Conservation (phyloP, 257 asterid genomes). For the Solanum sejunctum region DNA sequence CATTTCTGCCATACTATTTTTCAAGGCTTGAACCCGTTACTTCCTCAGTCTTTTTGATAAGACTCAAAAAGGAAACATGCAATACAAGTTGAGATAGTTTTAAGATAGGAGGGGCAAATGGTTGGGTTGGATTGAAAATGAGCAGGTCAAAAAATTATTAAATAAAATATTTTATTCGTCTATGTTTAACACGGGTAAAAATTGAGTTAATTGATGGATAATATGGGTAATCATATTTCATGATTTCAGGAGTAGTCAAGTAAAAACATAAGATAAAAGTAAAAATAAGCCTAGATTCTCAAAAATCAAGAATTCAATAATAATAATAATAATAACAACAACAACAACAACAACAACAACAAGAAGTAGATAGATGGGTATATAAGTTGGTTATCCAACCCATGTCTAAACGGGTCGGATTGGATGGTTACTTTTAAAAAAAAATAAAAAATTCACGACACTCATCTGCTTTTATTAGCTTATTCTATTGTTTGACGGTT, state of each 20-base stretch:
- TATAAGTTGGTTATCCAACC: too few species aligned
- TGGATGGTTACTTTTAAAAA: too few species aligned
- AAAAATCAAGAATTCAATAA: too few species aligned
- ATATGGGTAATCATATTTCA: background rate
- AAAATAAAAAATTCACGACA: too few species aligned
- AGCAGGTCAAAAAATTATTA: background rate
- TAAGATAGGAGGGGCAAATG: background rate
- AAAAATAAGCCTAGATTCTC: too few species aligned
- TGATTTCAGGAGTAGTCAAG: background rate
- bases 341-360: too few species aligned
- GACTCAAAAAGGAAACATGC: background rate
- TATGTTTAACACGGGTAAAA: background rate
- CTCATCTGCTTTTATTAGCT: too few species aligned
- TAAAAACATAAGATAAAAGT: background rate
- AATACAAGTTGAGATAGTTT: background rate
- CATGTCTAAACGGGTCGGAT: background rate
- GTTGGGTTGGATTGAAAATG: background rate
- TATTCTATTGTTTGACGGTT: too few species aligned
- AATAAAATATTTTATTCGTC: background rate
- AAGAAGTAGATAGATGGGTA: too few species aligned
- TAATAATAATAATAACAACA: too few species aligned
- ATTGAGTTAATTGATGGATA: accelerated
- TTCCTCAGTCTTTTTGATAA: background rate
- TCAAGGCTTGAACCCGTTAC: too few species aligned
- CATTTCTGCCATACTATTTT: too few species aligned